phyloP scores from a whole-genome alignment of 2,329 filamentous ascomycete genomes.

The Pezicula rhizophila region DNA sequence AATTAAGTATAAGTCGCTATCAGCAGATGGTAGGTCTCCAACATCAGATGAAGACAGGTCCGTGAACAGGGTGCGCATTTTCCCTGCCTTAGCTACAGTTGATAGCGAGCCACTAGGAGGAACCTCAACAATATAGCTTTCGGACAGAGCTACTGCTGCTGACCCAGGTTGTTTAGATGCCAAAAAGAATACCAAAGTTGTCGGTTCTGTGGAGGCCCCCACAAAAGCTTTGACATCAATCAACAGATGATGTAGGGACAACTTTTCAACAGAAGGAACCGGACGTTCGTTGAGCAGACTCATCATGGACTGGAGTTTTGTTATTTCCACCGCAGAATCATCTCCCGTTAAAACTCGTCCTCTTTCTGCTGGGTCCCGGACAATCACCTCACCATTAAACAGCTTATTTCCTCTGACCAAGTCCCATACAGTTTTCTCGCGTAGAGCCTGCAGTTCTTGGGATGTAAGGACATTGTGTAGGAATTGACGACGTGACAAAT shows the following conservation, averaged over 20 bases:
- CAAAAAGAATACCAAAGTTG: slow-evolving; percentile 71
- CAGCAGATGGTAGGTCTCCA: slow-evolving; percentile 53
- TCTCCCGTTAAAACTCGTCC: slow-evolving; percentile 85
- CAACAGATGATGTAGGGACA: slow-evolving; percentile 72
- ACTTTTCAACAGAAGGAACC: slow-evolving; percentile 55
- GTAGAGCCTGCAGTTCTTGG: slow-evolving; percentile 72
- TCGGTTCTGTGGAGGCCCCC: slow-evolving; percentile 68
- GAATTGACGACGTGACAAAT: slow-evolving; percentile 80
- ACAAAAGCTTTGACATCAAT: slow-evolving; percentile 80
- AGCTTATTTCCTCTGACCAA: slow-evolving; percentile 91
- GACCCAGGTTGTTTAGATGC: slow-evolving; percentile 64
- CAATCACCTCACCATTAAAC: slow-evolving; percentile 88
- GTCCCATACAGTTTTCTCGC: slow-evolving; percentile 93
- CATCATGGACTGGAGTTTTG: slow-evolving; percentile 91
- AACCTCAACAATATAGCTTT: slow-evolving; percentile 75
- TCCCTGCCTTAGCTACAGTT: slow-evolving; percentile 56
- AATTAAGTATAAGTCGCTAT: slow-evolving; percentile 74
- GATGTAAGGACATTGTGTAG: slow-evolving; percentile 89
- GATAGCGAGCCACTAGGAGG: slow-evolving; percentile 67
- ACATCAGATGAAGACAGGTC: slow-evolving; percentile 59
- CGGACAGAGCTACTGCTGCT: slow-evolving; percentile 64
- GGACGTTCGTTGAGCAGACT: slow-evolving; percentile 84
- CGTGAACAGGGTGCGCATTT: slow-evolving; percentile 79
- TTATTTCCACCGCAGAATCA: slow-evolving; percentile 87
- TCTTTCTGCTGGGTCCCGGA: slow-evolving; percentile 76